Evolutionary conservation across 2,329 filamentous ascomycete species (phyloP).

Genomic region (Neonectria punicea): DNA sequence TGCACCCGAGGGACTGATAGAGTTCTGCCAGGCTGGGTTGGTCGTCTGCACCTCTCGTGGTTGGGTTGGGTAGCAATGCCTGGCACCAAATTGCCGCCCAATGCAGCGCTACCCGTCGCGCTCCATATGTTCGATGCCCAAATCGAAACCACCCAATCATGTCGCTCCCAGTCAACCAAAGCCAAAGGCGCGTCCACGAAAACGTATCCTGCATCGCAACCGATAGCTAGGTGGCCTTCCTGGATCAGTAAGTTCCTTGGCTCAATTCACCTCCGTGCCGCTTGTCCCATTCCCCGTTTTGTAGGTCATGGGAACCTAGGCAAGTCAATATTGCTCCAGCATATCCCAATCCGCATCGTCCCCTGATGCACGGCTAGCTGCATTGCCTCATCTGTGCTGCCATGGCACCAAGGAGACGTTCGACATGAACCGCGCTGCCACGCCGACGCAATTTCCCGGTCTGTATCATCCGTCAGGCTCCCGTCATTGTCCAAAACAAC

Average conservation of each 20-base stretch:
- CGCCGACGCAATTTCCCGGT: constrained; percentile 27
- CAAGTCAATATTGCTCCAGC: constrained; percentile 10
- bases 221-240: constrained; percentile 24
- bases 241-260: constrained; percentile 19
- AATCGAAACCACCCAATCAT: constrained; percentile 40
- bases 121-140: constrained; percentile 43
- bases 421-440: constrained; percentile 35
- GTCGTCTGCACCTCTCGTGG: constrained; percentile 25
- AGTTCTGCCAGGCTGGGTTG: constrained; percentile 18
- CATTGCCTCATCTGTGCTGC: constrained; percentile 33
- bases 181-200: constrained; percentile 32
- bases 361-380: constrained; percentile 26
- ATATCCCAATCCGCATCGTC: constrained; percentile 16
- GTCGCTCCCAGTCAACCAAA: constrained; percentile 13
- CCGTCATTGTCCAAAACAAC: not conserved
- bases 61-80: constrained; percentile 54
- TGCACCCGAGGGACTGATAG: constrained; percentile 33
- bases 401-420: constrained; percentile 30
- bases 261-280: constrained; percentile 14
- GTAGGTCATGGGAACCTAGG: constrained; percentile 1
- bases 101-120: constrained; percentile 39
- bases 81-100: constrained; percentile 50
- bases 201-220: constrained; percentile 25
- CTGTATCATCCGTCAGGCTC: constrained; percentile 24
- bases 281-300: constrained; percentile 14